Conservation (phyloP, 73 alveolate species). For the Tetrahymena elliotti region DNA sequence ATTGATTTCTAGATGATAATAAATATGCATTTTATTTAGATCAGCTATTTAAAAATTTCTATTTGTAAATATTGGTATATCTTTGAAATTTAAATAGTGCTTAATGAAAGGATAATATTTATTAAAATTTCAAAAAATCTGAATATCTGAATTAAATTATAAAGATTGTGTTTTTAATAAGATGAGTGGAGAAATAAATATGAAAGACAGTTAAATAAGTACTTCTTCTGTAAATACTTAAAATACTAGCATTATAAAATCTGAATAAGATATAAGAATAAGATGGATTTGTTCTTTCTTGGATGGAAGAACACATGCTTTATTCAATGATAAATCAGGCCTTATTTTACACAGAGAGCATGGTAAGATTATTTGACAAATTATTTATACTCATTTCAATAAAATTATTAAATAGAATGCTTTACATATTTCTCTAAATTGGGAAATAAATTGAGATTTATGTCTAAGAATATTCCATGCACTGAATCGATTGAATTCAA, state of each 20-base stretch:
- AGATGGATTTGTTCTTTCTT: background rate
- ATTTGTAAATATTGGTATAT: background rate
- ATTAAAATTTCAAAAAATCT: background rate
- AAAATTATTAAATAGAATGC: background rate
- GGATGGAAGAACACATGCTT: background rate
- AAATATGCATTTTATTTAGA: background rate
- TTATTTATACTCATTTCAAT: background rate
- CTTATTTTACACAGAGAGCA: background rate
- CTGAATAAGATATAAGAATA: background rate
- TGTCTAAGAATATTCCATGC: background rate
- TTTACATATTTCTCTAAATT: background rate
- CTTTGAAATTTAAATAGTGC: background rate
- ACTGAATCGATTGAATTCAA: background rate
- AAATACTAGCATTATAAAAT: background rate
- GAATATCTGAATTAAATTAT: background rate
- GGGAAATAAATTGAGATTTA: background rate
- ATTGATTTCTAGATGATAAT: background rate
- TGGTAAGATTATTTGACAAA: background rate
- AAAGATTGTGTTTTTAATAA: background rate
- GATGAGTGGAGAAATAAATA: background rate
- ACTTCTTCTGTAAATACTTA: background rate
- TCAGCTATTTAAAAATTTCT: background rate
- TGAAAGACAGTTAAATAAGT: background rate
- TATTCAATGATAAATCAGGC: background rate
- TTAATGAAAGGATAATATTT: background rate